A percentile compares a stretch with the other conserved stretches of the same genome.
phyloP scores from a whole-genome alignment of 257 asterid genomes.

The Plantago ovata region DNA sequence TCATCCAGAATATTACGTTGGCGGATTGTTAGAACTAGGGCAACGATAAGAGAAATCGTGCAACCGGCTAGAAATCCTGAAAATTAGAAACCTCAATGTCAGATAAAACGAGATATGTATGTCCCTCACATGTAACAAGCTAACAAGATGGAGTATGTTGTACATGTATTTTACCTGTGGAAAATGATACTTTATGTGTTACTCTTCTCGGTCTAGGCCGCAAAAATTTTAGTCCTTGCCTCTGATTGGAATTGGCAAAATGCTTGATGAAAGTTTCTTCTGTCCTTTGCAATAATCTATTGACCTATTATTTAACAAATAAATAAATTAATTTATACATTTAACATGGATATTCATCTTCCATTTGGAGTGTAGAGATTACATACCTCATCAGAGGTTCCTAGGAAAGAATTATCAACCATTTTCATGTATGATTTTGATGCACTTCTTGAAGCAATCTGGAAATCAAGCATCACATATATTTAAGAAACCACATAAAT shows the following conservation, averaged over 20 bases:
- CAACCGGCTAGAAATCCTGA: conserved; percentile 32
- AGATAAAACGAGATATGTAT: neutral
- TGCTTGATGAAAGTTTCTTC: conserved; percentile 30
- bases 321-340: conserved; percentile 2
- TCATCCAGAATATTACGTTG: conserved; percentile 36
- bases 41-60: conserved; percentile 27
- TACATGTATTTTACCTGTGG: conserved; percentile 14
- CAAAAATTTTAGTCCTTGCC: conserved; percentile 21
- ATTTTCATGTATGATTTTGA: conserved; percentile 47
- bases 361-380: neutral
- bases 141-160: too few relatives aligned
- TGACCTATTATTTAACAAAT: conserved; percentile 28
- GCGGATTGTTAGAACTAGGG: conserved; percentile 22
- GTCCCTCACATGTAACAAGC: neutral
- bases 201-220: conserved; percentile 20
- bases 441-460: conserved; percentile 48
- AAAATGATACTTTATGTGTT: conserved; percentile 21
- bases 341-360: neutral
- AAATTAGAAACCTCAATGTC: neutral
- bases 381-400: conserved; percentile 55
- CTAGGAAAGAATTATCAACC: conserved; percentile 49
- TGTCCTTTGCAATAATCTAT: conserved; percentile 39
- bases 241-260: conserved; percentile 23
- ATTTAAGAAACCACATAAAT: neutral
- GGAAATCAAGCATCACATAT: conserved; percentile 5